A percentile compares a stretch with the other conserved stretches of the same genome.
phyloP scores from a whole-genome alignment of 1,284 basidiomycete species.

The Puccinia coronata region DNA sequence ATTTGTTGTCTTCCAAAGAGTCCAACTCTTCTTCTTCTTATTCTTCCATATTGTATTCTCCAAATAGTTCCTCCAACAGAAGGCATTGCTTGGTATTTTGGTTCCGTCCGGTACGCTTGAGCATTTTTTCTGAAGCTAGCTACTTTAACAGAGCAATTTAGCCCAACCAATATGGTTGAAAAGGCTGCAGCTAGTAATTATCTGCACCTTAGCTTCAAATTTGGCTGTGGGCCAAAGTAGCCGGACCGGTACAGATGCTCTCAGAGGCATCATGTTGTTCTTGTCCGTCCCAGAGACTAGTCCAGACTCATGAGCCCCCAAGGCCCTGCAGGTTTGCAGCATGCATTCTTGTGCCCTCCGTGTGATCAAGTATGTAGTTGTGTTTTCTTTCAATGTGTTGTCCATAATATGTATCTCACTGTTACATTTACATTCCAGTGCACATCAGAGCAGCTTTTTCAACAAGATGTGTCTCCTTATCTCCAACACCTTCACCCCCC shows the following conservation, averaged over 20 bases:
- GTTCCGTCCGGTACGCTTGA: not conserved
- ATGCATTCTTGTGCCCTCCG: no score
- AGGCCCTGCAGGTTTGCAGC: no score
- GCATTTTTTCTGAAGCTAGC: not conserved
- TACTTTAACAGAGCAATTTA: no score
- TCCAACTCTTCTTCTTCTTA: not conserved
- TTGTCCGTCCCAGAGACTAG: no score
- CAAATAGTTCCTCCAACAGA: not conserved
- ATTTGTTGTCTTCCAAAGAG: not conserved
- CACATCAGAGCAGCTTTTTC: no score
- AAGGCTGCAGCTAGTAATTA: not conserved
- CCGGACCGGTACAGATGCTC: not conserved
- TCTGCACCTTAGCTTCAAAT: not conserved
- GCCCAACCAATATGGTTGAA: not conserved
- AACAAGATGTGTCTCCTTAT: no score
- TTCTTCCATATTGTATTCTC: not conserved
- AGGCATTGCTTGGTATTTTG: not conserved
- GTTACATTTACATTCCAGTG: no score
- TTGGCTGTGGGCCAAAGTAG: not conserved
- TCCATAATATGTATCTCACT: no score
- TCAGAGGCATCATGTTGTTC: not conserved
- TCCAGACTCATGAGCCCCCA: no score
- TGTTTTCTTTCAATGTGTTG: no score
- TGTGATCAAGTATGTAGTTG: no score
- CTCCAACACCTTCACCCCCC: no score